Percentiles rank a stretch among this genome's conserved stretches.
Evolutionary conservation across 1,284 basidiomycete genomes (phyloP).

Genomic region (Leccinum subatratum): DNA sequence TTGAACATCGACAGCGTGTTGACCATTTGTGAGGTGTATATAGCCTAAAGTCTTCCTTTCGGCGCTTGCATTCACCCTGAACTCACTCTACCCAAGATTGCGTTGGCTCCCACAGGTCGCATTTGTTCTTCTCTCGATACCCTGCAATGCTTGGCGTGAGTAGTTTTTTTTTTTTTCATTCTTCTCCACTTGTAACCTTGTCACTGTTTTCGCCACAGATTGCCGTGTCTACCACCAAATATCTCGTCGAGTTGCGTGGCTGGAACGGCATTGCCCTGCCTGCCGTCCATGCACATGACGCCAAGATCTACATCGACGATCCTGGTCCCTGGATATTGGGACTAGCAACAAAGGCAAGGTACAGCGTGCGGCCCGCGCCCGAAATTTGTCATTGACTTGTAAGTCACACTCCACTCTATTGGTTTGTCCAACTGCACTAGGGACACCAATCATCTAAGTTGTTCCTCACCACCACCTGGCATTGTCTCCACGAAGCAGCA

Average conservation of each 20-base stretch:
- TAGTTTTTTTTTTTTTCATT: slow-evolving; percentile 4
- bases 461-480: slow-evolving; percentile 72
- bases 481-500: slow-evolving; percentile 78
- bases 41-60: neutral
- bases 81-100: slow-evolving; percentile 52
- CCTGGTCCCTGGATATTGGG: slow-evolving; percentile 93
- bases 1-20: slow-evolving; percentile 92
- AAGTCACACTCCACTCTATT: slow-evolving; percentile 32
- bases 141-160: slow-evolving; percentile 83
- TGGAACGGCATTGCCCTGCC: slow-evolving; percentile 89
- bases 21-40: slow-evolving; percentile 80
- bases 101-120: slow-evolving; percentile 87
- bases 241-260: slow-evolving; percentile 88
- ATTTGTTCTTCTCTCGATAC: slow-evolving; percentile 88
- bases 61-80: slow-evolving; percentile 3
- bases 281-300: slow-evolving; percentile 84
- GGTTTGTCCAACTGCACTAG: slow-evolving; percentile 33
- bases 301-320: slow-evolving; percentile 84
- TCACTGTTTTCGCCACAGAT: slow-evolving; percentile 40
- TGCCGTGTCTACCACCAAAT: slow-evolving; percentile 85
- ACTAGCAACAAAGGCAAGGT: slow-evolving; percentile 80
- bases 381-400: slow-evolving; percentile 94
- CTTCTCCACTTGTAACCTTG: neutral
- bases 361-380: slow-evolving; percentile 66
- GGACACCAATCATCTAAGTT: slow-evolving; percentile 88